Evolutionary conservation across 1,139 yeast genomes (phyloP).

Genomic region (Chernovozyma sophiae-reginae): DNA sequence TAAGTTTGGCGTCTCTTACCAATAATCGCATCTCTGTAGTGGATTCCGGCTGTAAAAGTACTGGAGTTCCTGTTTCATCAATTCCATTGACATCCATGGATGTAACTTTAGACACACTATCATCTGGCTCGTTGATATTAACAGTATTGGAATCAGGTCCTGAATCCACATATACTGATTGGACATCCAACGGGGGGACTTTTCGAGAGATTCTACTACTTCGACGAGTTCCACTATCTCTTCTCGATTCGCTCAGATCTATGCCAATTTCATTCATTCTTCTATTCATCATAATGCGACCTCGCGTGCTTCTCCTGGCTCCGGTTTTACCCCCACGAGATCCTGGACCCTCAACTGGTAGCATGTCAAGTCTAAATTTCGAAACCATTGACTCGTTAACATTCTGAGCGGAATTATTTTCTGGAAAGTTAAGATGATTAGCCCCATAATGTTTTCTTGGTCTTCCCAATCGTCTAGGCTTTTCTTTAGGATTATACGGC

Average conservation of each 20-base stretch:
- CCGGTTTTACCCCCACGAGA: slow-evolving; percentile 37
- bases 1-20: neutral
- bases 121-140: neutral
- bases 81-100: too few relatives aligned
- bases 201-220: neutral
- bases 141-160: neutral
- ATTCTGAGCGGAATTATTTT: slow-evolving; percentile 27
- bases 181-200: neutral
- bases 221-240: neutral
- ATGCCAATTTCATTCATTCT: neutral
- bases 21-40: neutral
- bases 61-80: too few relatives aligned
- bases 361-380: slow-evolving; percentile 33
- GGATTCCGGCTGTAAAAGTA: neutral
- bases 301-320: slow-evolving; percentile 20
- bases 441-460: slow-evolving; percentile 26
- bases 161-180: neutral
- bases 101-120: neutral
- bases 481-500: slow-evolving; percentile 31
- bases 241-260: neutral
- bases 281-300: slow-evolving; percentile 15
- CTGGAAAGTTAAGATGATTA: slow-evolving; percentile 19
- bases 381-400: slow-evolving; percentile 30
- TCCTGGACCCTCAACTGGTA: slow-evolving; percentile 43
- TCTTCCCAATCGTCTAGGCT: slow-evolving; percentile 33